Conservation (phyloP, 495 filamentous ascomycete genomes). For the Podospora sp. region DNA sequence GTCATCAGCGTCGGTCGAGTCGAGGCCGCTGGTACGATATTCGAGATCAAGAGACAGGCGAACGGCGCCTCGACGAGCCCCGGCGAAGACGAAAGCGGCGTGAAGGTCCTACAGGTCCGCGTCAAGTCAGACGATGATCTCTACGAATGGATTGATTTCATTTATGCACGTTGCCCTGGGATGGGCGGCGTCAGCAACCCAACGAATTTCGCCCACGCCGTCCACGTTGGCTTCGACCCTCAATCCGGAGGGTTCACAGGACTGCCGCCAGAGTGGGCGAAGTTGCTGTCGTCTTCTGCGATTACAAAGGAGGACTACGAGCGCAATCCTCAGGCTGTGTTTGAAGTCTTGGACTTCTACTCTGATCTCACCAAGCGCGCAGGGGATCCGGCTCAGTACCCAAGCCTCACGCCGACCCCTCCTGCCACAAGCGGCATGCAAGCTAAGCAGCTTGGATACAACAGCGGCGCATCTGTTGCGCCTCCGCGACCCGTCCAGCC, state of each 20-base stretch:
- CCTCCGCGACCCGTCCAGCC: conserved; percentile 68
- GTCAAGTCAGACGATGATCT: conserved; percentile 94
- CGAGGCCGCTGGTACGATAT: conserved; percentile 80
- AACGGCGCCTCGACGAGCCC: conserved; percentile 63
- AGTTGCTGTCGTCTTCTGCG: conserved; percentile 88
- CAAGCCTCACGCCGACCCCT: conserved; percentile 69
- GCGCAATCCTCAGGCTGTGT: conserved; percentile 96
- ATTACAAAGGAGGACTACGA: conserved; percentile 98
- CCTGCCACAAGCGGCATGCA: conserved; percentile 51
- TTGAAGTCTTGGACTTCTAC: conserved; percentile 97
- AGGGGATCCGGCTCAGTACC: conserved; percentile 76
- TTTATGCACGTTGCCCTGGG: conserved; percentile 92
- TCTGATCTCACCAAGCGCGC: conserved; percentile 88
- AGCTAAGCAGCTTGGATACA: conserved; percentile 70
- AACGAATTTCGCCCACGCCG: conserved; percentile 93
- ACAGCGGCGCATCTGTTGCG: conserved; percentile 67
- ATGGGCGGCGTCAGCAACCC: conserved; percentile 99
- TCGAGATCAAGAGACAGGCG: conserved; percentile 81
- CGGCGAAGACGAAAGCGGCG: conserved; percentile 70
- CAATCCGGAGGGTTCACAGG: conserved; percentile 91
- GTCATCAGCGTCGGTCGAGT: conserved; percentile 83
- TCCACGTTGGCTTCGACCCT: conserved; percentile 97
- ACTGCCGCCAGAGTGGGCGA: conserved; percentile 93
- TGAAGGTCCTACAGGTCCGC: conserved; percentile 80
- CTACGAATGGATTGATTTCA: conserved; percentile 97